phyloP scores from a whole-genome alignment of 495 filamentous ascomycete species.

The Lophiotrema nucula region DNA sequence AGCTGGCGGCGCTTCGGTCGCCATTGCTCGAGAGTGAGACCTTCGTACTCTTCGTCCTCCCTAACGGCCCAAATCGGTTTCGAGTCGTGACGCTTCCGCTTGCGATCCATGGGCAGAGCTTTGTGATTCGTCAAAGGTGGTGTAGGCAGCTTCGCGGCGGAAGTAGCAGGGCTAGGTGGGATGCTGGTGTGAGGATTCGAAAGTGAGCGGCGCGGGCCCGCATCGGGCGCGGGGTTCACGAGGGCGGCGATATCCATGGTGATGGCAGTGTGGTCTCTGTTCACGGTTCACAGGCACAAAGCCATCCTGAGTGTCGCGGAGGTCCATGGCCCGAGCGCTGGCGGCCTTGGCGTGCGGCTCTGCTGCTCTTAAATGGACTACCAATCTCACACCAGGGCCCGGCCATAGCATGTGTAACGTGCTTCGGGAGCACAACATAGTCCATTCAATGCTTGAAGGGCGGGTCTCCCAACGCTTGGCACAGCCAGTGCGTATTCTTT shows the following conservation, averaged over 20 bases:
- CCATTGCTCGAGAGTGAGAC: neutral
- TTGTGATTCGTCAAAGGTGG: constrained; percentile 16
- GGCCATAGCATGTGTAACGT: too few species aligned
- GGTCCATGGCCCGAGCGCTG: neutral
- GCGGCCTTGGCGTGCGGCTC: neutral
- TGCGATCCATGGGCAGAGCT: constrained; percentile 3
- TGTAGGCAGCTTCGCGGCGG: constrained; percentile 26
- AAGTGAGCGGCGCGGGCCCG: constrained; percentile 7
- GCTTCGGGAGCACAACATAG: too few species aligned
- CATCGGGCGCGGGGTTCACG: constrained; percentile 14
- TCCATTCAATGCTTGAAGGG: too few species aligned
- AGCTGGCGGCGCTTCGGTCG: neutral
- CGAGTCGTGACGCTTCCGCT: constrained; percentile 27
- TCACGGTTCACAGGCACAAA: neutral
- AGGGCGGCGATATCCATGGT: constrained; percentile 29
- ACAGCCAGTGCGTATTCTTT: too few species aligned
- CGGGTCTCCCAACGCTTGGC: too few species aligned
- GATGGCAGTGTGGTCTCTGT: neutral
- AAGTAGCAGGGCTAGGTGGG: constrained; percentile 11
- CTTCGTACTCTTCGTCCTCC: constrained; percentile 19
- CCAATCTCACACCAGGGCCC: too few species aligned
- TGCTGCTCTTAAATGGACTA: neutral
- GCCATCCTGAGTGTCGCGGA: neutral
- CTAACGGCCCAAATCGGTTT: constrained; percentile 28
- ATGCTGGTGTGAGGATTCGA: constrained; percentile 2